These are phyloP conservation scores for Antrodiella citrinella DNA, from an alignment of 768 basidiomycete species.

Conservation along the genomic window DNA sequence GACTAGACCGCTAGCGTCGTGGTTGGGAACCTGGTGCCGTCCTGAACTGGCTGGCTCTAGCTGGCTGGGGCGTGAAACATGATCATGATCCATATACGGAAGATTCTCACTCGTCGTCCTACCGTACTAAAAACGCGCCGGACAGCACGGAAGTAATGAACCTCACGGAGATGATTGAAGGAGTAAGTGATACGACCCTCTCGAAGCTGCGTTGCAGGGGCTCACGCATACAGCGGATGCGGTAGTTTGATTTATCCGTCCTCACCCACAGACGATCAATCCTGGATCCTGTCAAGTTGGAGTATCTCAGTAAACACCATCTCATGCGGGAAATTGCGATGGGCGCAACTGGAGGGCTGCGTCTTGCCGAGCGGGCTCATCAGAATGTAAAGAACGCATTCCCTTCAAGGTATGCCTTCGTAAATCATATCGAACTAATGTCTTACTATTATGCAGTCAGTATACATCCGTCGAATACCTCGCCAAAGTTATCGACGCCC, in stretches of 20 bases:
- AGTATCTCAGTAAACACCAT: conserved; percentile 85
- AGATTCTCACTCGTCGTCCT: conserved; percentile 11
- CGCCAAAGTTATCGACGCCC: conserved; percentile 48
- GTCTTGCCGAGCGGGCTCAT: conserved; percentile 47
- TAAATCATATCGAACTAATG: not conserved
- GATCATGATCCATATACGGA: too few species aligned
- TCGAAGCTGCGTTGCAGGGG: too few species aligned
- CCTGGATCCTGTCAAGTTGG: conserved; percentile 72
- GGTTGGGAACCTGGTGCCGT: conserved; percentile 90
- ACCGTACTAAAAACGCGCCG: conserved; percentile 29
- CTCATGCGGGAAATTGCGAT: conserved; percentile 49
- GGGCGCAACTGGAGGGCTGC: conserved; percentile 37
- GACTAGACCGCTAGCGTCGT: too few species aligned
- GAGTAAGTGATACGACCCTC: conserved; percentile 31
- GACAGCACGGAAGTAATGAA: conserved; percentile 60
- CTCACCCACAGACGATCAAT: conserved; percentile 81
- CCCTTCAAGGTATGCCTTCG: conserved; percentile 54
- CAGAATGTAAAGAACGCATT: conserved; percentile 46
- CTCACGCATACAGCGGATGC: not conserved
- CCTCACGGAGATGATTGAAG: conserved; percentile 54
- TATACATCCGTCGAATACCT: conserved; percentile 52
- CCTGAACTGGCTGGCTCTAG: conserved; percentile 87
- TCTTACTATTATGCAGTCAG: conserved; percentile 12
- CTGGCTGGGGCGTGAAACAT: conserved; percentile 80
- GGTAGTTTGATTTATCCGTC: conserved; percentile 66